Conservation (phyloP, 2,329 filamentous ascomycete species). For the Diaporthe australafricana region DNA sequence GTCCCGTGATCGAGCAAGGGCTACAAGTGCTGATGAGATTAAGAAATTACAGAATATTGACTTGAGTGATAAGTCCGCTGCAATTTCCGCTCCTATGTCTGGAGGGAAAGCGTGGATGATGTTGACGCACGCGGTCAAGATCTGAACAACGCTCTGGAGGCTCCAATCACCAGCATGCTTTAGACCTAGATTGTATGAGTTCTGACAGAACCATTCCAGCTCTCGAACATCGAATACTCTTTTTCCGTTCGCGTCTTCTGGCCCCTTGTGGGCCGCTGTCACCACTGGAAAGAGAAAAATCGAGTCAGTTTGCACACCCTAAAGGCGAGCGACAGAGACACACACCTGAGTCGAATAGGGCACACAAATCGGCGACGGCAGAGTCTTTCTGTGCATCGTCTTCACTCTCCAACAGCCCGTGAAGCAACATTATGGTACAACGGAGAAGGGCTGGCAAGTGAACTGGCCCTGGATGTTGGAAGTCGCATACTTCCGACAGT, state of each 20-base stretch:
- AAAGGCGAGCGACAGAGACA: not conserved
- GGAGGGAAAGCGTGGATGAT: slow-evolving; percentile 64
- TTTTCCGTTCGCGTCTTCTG: slow-evolving; percentile 52
- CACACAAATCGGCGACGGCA: slow-evolving; percentile 64
- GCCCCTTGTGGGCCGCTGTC: slow-evolving; percentile 53
- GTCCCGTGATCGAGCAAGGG: slow-evolving; percentile 64
- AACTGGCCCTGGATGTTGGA: slow-evolving; percentile 57
- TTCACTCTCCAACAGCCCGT: slow-evolving; percentile 53
- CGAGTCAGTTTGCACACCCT: slow-evolving; percentile 15
- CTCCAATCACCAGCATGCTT: slow-evolving; percentile 68
- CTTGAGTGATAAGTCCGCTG: slow-evolving; percentile 66
- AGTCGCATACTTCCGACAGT: slow-evolving; percentile 68
- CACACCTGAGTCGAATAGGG: slow-evolving; percentile 58
- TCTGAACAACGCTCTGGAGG: slow-evolving; percentile 63
- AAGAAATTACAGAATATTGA: slow-evolving; percentile 80
- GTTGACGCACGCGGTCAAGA: slow-evolving; percentile 65
- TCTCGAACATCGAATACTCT: slow-evolving; percentile 72
- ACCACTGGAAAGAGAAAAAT: slow-evolving; percentile 47
- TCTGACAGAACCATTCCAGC: slow-evolving; percentile 86
- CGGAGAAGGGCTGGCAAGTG: slow-evolving; percentile 74
- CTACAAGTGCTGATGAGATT: slow-evolving; percentile 61
- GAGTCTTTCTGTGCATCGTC: slow-evolving; percentile 37
- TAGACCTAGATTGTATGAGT: slow-evolving; percentile 82
- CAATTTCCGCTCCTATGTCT: slow-evolving; percentile 54
- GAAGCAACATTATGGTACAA: slow-evolving; percentile 65